Evolutionary conservation across 129 eudicot genomes (phyloP).

Genomic region (Centaurea solstitialis): DNA sequence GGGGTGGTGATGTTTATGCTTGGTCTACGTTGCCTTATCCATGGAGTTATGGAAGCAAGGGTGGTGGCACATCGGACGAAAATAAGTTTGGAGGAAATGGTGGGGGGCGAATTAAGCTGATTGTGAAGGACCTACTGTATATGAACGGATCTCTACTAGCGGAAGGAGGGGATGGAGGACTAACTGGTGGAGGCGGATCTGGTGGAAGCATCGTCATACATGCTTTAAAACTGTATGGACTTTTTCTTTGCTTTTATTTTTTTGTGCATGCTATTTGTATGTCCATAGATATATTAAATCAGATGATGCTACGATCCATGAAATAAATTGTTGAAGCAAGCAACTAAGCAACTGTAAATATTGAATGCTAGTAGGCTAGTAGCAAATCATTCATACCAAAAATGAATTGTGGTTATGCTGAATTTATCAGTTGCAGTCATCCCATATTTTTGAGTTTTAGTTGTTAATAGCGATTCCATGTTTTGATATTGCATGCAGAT

Average conservation of each 20-base stretch:
- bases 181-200: constrained; percentile 86
- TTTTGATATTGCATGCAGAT: constrained; percentile 5
- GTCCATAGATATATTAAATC: background rate
- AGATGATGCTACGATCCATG: background rate
- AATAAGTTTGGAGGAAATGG: constrained; percentile 77
- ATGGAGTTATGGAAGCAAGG: constrained; percentile 92
- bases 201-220: constrained; percentile 85
- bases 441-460: background rate
- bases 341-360: constrained; percentile 1
- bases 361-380: background rate
- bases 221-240: constrained; percentile 73
- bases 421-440: background rate
- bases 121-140: constrained; percentile 48
- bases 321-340: background rate
- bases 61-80: constrained; percentile 67
- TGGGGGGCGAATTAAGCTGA: constrained; percentile 79
- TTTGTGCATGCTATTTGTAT: constrained; percentile 12
- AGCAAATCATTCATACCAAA: background rate
- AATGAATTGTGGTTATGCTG: background rate
- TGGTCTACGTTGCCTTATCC: constrained; percentile 84
- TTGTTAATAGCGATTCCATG: background rate
- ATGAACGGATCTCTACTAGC: constrained; percentile 85
- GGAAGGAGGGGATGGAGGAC: constrained; percentile 88
- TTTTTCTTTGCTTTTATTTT: constrained; percentile 19
- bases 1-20: constrained; percentile 97